Conservation (phyloP, 2,329 filamentous ascomycete genomes). For the Stagonosporopsis chrysanthemi region DNA sequence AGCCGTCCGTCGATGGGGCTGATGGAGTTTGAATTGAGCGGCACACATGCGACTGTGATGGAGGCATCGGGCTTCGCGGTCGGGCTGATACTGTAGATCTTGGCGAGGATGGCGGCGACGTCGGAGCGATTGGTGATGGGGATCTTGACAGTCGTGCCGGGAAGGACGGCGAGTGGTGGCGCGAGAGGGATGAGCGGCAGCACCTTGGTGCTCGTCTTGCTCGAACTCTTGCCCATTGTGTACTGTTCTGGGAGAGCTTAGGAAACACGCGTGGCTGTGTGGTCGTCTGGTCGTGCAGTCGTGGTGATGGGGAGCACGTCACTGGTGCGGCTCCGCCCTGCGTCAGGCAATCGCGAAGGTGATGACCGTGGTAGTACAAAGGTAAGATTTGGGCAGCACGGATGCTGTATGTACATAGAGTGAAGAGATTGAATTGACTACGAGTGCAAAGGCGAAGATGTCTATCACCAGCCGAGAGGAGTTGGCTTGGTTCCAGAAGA, state of each 20-base stretch:
- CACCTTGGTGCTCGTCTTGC: conserved; percentile 46
- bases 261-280: neutral
- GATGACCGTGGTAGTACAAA: conserved; percentile 8
- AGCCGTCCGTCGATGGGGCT: conserved; percentile 74
- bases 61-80: conserved; percentile 69
- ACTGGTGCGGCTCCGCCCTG: conserved; percentile 19
- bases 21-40: conserved; percentile 77
- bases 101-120: conserved; percentile 84
- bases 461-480: conserved; percentile 7
- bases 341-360: conserved; percentile 1
- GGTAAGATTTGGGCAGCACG: neutral
- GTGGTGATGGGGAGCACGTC: conserved; percentile 11
- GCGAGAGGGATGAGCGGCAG: conserved; percentile 85
- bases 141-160: conserved; percentile 84
- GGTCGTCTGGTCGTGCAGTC: neutral
- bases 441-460: neutral
- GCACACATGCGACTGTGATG: conserved; percentile 86
- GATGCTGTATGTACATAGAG: neutral
- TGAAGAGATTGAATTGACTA: neutral
- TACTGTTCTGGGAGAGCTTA: neutral
- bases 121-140: conserved; percentile 84
- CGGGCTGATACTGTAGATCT: conserved; percentile 79
- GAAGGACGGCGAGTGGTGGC: conserved; percentile 81
- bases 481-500: conserved; percentile 29
- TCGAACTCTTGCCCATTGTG: conserved; percentile 47